phyloP scores from a whole-genome alignment of 2,329 filamentous ascomycete genomes.

The Alternaria longipes region DNA sequence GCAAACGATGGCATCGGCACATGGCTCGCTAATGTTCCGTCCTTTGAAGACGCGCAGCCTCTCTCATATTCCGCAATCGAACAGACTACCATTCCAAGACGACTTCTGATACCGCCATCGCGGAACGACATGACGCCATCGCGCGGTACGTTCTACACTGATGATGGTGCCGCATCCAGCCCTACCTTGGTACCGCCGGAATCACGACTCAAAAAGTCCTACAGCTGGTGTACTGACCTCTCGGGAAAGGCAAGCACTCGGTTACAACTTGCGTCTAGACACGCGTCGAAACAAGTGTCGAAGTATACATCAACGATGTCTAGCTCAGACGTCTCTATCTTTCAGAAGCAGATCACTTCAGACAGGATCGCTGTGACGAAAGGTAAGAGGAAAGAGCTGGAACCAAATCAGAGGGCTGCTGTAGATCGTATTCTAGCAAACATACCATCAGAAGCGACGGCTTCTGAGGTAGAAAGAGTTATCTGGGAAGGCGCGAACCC shows the following conservation, averaged over 20 bases:
- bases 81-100: not conserved
- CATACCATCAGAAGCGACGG: conserved; percentile 34
- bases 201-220: conserved; percentile 30
- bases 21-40: conserved; percentile 42
- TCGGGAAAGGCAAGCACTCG: conserved; percentile 25
- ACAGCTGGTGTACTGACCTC: conserved; percentile 36
- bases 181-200: conserved; percentile 31
- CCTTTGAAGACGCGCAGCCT: conserved; percentile 29
- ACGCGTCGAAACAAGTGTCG: conserved; percentile 18
- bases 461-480: conserved; percentile 38
- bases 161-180: conserved; percentile 35
- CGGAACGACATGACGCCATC: conserved; percentile 28
- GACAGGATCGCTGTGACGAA: conserved; percentile 44
- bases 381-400: conserved; percentile 35
- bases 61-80: conserved; percentile 26
- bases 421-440: conserved; percentile 43
- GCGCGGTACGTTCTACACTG: conserved; percentile 42
- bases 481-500: conserved; percentile 45
- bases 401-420: conserved; percentile 34
- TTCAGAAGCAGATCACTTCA: conserved; percentile 36
- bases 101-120: conserved; percentile 22
- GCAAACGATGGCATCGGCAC: conserved; percentile 36
- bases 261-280: conserved; percentile 8
- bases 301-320: conserved; percentile 34
- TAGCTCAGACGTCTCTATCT: conserved; percentile 39